Percentiles rank a stretch among this genome's conserved stretches.
Conservation (phyloP, 148 eudicot species). For the Bassia scoparia region DNA sequence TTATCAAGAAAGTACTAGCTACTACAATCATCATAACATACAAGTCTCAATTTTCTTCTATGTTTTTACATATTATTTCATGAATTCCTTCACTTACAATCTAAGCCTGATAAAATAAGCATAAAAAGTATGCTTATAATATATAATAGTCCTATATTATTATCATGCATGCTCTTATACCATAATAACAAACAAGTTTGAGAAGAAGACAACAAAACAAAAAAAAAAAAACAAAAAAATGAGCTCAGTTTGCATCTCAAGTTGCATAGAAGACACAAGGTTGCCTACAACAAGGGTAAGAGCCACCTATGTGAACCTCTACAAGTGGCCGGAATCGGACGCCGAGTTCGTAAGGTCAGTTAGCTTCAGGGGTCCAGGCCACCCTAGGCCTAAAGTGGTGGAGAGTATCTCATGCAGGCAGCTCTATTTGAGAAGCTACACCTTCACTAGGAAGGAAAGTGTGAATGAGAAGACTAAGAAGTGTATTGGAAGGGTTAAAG, state of each 20-base stretch:
- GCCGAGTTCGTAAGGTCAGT: constrained; percentile 66
- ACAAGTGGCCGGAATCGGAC: constrained; percentile 91
- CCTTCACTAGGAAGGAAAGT: constrained; percentile 66
- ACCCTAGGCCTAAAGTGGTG: constrained; percentile 48
- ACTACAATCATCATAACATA: constrained; percentile 14
- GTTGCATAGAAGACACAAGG: constrained; percentile 44
- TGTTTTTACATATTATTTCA: background rate
- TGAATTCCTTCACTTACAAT: constrained; percentile 31
- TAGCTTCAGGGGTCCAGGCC: constrained; percentile 31
- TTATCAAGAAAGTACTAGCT: constrained; percentile 4
- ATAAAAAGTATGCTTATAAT: background rate
- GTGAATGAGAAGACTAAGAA: constrained; percentile 59
- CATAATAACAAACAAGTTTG: background rate
- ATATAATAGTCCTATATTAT: background rate
- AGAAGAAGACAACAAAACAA: too few relatives aligned
- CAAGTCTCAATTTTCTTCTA: constrained; percentile 6
- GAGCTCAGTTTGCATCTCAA: constrained; percentile 59
- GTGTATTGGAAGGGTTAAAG: constrained; percentile 55
- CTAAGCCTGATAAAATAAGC: constrained; percentile 18
- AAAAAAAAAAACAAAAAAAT: constrained; percentile 26
- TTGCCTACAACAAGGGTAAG: constrained; percentile 35
- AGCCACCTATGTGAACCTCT: constrained; percentile 64
- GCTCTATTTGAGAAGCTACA: constrained; percentile 67
- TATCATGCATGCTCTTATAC: background rate
- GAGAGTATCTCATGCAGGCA: constrained; percentile 83